Conservation (phyloP, 441 rosid species). For the Iberis amara region DNA sequence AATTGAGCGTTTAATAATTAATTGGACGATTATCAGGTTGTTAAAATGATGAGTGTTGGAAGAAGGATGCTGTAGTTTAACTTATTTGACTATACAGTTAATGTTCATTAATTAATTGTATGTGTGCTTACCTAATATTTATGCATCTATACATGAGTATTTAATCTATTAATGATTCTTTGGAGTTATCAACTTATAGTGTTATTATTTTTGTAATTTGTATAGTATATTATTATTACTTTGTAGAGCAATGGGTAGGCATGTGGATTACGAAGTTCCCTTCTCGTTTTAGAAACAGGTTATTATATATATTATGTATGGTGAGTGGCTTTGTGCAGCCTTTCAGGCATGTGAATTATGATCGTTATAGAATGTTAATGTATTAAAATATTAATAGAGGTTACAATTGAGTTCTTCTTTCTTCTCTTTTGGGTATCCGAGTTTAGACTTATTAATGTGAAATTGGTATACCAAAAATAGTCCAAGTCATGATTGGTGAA, state of each 20-base stretch:
- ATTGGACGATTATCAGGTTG: too few relatives aligned
- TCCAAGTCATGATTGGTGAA: constrained; percentile 20
- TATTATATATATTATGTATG: background rate
- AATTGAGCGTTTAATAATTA: too few relatives aligned
- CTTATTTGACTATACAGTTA: too few relatives aligned
- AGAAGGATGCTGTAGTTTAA: too few relatives aligned
- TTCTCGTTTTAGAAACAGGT: background rate
- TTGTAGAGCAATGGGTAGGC: constrained; percentile 31
- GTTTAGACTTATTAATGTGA: constrained; percentile 11
- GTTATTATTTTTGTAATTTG: too few relatives aligned
- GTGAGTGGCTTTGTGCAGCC: too few relatives aligned
- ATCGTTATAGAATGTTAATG: constrained; percentile 1
- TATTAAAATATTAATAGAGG: background rate
- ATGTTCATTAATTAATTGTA: constrained; percentile 15
- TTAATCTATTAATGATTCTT: constrained; percentile 27
- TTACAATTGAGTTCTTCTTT: background rate
- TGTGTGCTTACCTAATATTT: constrained; percentile 24
- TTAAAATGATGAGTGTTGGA: too few relatives aligned
- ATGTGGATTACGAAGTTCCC: constrained; percentile 28
- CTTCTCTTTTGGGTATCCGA: constrained; percentile 1
- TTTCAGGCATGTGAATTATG: background rate
- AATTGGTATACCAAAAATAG: constrained; percentile 17
- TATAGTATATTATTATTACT: background rate
- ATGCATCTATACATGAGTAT: constrained; percentile 13
- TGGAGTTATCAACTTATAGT: too few relatives aligned